These are phyloP conservation scores for Colletotrichum trifolii DNA, from an alignment of 2,329 filamentous ascomycete genomes.

Conservation along the genomic window DNA sequence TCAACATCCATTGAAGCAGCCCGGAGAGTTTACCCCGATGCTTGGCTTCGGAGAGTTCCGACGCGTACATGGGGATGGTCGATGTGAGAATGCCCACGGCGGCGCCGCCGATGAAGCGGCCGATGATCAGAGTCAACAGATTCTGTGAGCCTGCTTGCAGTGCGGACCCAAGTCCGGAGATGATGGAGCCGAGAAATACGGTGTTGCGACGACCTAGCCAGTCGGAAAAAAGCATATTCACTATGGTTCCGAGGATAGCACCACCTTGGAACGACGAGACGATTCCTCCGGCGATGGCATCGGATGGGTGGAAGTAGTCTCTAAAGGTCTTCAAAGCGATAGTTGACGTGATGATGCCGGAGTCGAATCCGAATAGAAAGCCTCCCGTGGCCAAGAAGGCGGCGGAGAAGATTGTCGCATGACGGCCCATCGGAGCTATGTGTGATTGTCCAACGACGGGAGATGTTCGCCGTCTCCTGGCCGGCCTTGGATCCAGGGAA, in stretches of 20 bases:
- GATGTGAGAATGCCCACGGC: conserved; percentile 60
- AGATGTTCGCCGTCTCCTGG: not conserved
- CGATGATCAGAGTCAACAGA: conserved; percentile 57
- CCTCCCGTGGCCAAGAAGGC: conserved; percentile 43
- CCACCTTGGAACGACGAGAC: conserved; percentile 45
- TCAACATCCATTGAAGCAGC: conserved; percentile 57
- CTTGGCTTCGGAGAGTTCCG: conserved; percentile 51
- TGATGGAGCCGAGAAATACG: conserved; percentile 44
- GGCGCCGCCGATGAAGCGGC: conserved; percentile 60
- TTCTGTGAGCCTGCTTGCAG: conserved; percentile 46
- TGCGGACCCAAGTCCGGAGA: conserved; percentile 45
- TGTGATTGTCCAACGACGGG: not conserved
- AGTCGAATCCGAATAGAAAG: conserved; percentile 58
- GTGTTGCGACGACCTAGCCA: conserved; percentile 43
- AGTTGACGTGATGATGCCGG: conserved; percentile 54
- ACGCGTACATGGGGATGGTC: conserved; percentile 59
- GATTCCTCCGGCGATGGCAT: conserved; percentile 41
- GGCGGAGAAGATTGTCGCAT: conserved; percentile 38
- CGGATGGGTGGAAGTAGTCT: conserved; percentile 54
- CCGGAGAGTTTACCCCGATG: conserved; percentile 53
- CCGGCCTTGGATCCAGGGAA: not conserved
- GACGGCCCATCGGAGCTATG: conserved; percentile 28
- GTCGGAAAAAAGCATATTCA: conserved; percentile 46
- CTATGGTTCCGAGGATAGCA: conserved; percentile 43
- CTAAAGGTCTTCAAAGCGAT: conserved; percentile 46